These are phyloP conservation scores for Lipomyces yamanashiensis DNA, from an alignment of 805 yeast species.

Conservation along the genomic window DNA sequence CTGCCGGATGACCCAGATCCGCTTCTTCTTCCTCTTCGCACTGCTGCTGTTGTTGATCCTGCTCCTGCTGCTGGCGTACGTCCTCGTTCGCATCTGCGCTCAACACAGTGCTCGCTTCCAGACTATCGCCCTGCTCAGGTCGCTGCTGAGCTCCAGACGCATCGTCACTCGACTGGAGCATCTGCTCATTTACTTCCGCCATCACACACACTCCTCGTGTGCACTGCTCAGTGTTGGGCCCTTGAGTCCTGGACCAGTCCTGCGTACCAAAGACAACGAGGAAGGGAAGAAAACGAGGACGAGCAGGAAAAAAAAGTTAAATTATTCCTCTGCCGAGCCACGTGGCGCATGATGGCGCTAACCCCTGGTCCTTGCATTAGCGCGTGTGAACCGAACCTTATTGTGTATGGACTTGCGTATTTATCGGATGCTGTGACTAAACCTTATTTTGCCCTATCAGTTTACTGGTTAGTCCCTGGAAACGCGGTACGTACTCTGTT, in stretches of 20 bases:
- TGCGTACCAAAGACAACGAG: background rate
- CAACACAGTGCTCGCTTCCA: too few species aligned
- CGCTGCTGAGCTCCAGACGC: background rate
- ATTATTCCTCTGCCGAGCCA: background rate
- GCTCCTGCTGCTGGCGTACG: too few species aligned
- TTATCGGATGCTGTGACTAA: background rate
- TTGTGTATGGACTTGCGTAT: background rate
- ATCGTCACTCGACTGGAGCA: background rate
- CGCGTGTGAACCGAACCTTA: constrained; percentile 7
- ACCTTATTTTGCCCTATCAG: background rate
- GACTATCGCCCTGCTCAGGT: background rate
- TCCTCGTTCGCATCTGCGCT: too few species aligned
- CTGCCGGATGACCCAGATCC: background rate
- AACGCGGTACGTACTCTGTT: background rate
- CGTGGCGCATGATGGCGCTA: background rate
- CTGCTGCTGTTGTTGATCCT: background rate
- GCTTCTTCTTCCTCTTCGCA: background rate
- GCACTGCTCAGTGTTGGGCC: too few species aligned
- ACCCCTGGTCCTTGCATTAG: constrained; percentile 21
- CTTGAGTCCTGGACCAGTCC: background rate
- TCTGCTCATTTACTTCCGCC: too few species aligned
- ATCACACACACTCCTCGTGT: too few species aligned
- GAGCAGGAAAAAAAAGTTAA: background rate
- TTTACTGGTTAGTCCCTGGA: background rate
- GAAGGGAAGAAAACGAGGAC: background rate